Base-by-base conservation (phyloP, 495 filamentous ascomycete species). In the Aspergillus avenaceus region DNA sequence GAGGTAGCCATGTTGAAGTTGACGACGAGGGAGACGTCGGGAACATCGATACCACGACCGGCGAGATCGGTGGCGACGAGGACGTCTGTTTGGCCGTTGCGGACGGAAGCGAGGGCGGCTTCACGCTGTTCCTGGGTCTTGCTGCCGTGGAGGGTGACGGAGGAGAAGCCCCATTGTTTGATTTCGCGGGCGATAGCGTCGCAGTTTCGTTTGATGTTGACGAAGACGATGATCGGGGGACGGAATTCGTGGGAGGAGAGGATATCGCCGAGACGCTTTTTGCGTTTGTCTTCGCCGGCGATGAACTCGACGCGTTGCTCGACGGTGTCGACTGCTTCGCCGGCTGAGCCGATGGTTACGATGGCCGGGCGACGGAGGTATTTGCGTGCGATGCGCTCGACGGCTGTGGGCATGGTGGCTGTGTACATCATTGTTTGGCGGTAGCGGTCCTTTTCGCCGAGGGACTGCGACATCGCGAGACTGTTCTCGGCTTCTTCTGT, bases 361-460 rank as follows among this genome's bases (percentile, higher is more conserved):
- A 95, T 95, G 4, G 93, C 93, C 0, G 93, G 95, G 4, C 93
- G 81, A 4, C 95, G 86, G 7, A 99, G 82, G 61, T 97, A 99
- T 63, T 97, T 97, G 48, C 90, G 84, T 2, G 93, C 93, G 49
- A 99, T 97, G 52, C 91, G 88, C 61, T 97, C 95, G 37, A 99
- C 89, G 6, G 90, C 85, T 2, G 84, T 68, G 3, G 95, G 91
- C 93, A 99, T 99, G 23, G 93, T 99, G 9, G 93, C 93, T 49
- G 95, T 99, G 80, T 97, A 99, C 93, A 99, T 99, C 93, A 99
- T 99, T 2, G 93, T 99, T 67, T 99, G 95, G 46, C 93, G 74
- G 70, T 97, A 99, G 13, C 88, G 81, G 62, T 95, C 87, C 61
- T 89, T 88, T 25, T 87, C 85, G 31, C 86, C 85, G 2, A 95